Base-by-base conservation (phyloP, 2,329 filamentous ascomycete genomes). In the Epicoccum sorghinum region DNA sequence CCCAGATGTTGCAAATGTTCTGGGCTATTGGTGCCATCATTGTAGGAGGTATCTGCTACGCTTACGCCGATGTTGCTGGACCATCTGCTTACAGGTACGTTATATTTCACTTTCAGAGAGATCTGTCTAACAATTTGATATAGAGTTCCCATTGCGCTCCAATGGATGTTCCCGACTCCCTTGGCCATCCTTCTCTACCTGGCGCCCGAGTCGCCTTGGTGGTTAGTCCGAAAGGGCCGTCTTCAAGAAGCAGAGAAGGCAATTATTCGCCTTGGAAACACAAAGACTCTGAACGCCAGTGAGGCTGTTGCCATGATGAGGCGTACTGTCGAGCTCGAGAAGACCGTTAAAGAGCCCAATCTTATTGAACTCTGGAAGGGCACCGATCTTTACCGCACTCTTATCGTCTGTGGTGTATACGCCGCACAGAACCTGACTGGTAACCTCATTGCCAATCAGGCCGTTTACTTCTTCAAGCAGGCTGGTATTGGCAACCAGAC, bases 1-100 rank as follows among this genome's bases (percentile, higher is more conserved):
- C 85, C 2, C 81, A 84, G 72, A 87, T 84, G 80, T 63, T 87
- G 71, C 85, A 87, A 74, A 86, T 87, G 83, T 85, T 83, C 75
- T 87, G 84, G 84, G 81, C 84, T 14, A 82, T 87, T 65, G 85
- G 84, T 24, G 70, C 74, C 32, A 87, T 87, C 67, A 84, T 87
- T 53, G 85, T 87, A 23, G 81, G 78, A 29, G 84, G 73, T 55
- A 78, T 83, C 56, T 82, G 82, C 46, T 87, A 83, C 69, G 66
- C 71, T 42, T 86, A 84, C 75, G 77, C 84, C 53, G 33, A 27
- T 6, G 45, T 33, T 24, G 3, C 7, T 0, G 47, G 54, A 23
- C 4, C 38, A 1, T 43, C 10, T 12, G 66, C 68, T 7, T 70
- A 62, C 53, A 67, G 61, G 64, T 67, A 56, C 10, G 39, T 52